These are phyloP conservation scores for Seiridium unicorne DNA, from an alignment of 2,329 filamentous ascomycete genomes.

Conservation along the genomic window DNA sequence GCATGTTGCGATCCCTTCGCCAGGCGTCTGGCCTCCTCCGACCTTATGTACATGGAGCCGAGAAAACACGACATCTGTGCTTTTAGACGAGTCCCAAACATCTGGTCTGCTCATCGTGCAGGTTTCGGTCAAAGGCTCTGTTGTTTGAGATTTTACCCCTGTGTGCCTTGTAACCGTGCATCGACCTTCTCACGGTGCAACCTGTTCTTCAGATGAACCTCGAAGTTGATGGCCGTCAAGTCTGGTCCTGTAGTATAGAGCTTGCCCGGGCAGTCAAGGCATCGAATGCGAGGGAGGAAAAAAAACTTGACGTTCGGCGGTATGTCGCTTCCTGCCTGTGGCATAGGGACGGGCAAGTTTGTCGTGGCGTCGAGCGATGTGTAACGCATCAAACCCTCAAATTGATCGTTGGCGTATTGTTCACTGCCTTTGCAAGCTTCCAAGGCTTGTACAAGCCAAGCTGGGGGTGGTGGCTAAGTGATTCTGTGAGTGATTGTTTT, in stretches of 20 bases:
- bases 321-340: conserved; percentile 39
- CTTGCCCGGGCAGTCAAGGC: conserved; percentile 89
- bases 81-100: too few species aligned
- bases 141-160: background rate
- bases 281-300: conserved; percentile 86
- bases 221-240: conserved; percentile 84
- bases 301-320: conserved; percentile 70
- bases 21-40: too few species aligned
- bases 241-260: conserved; percentile 88
- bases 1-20: too few species aligned
- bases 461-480: conserved; percentile 74
- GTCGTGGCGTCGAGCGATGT: conserved; percentile 74
- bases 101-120: too few species aligned
- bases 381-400: conserved; percentile 91
- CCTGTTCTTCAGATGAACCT: conserved; percentile 86
- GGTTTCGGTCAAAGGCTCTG: background rate
- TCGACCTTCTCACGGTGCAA: conserved; percentile 74
- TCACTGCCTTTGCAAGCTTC: conserved; percentile 60
- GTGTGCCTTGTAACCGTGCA: conserved; percentile 6
- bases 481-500: conserved; percentile 19
- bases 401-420: conserved; percentile 74
- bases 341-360: conserved; percentile 58
- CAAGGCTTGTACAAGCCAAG: conserved; percentile 79
- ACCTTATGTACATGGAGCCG: too few species aligned
- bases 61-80: too few species aligned